phyloP scores from a whole-genome alignment of 2,329 filamentous ascomycete genomes.

The Colletotrichum euphorbiae region DNA sequence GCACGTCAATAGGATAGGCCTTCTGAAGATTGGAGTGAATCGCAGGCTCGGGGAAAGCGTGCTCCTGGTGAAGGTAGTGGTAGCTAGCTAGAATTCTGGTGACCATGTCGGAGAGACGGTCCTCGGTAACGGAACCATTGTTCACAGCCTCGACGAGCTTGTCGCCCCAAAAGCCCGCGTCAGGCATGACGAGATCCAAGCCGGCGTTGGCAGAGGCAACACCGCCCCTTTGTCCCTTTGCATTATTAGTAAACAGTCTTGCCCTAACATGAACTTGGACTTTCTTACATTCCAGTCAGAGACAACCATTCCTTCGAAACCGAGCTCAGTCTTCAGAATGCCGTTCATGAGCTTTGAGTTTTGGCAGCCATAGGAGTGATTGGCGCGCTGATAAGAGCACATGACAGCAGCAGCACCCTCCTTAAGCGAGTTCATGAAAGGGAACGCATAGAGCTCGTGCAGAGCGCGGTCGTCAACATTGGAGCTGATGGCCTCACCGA shows the following conservation, averaged over 20 bases:
- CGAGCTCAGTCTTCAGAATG: conserved; percentile 71
- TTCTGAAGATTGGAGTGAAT: conserved; percentile 70
- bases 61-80: conserved; percentile 63
- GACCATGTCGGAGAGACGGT: conserved; percentile 72
- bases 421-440: conserved; percentile 74
- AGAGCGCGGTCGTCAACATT: conserved; percentile 72
- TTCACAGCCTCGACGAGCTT: conserved; percentile 70
- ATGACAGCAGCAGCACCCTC: conserved; percentile 69
- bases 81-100: conserved; percentile 69
- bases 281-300: conserved; percentile 71
- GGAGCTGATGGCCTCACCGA: conserved; percentile 61
- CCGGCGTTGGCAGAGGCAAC: conserved; percentile 72
- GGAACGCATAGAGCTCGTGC: conserved; percentile 76
- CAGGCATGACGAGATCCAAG: conserved; percentile 79
- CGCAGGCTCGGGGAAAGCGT: conserved; percentile 57
- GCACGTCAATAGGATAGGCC: conserved; percentile 54
- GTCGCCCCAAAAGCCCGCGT: conserved; percentile 54
- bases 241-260: too few species aligned
- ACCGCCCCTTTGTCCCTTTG: conserved; percentile 66
- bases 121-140: conserved; percentile 68
- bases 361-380: conserved; percentile 77
- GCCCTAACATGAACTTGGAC: too few species aligned
- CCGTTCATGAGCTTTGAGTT: conserved; percentile 77
- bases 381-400: conserved; percentile 77
- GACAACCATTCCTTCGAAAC: conserved; percentile 74